Percentiles rank a stretch among this genome's conserved stretches.
phyloP scores from a whole-genome alignment of 768 basidiomycete species.

The Suillus bovinus region DNA sequence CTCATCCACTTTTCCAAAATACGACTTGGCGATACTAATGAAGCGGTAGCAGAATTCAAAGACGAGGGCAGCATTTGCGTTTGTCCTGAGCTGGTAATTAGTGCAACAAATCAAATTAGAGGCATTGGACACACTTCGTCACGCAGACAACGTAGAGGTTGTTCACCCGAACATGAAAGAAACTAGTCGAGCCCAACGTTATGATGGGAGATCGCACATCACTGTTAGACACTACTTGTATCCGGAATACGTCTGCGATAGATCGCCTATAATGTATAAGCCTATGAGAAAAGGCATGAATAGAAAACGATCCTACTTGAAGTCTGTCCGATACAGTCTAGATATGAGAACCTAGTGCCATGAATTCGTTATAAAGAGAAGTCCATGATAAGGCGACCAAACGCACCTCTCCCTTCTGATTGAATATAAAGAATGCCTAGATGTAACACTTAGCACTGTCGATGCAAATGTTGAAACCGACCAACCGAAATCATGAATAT shows the following conservation, averaged over 20 bases:
- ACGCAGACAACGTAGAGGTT: conserved; percentile 96
- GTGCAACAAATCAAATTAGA: neutral
- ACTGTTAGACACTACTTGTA: conserved; percentile 97
- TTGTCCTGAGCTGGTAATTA: conserved; percentile 58
- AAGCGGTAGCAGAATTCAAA: conserved; percentile 99
- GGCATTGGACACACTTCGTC: conserved; percentile 70
- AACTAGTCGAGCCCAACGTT: conserved; percentile 96
- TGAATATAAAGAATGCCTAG: conserved; percentile 98
- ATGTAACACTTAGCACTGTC: neutral
- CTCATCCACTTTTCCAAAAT: conserved; percentile 98
- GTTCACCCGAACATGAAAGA: conserved; percentile 96
- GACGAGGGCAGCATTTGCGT: conserved; percentile 95
- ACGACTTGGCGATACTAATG: conserved; percentile 90
- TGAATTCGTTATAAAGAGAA: conserved; percentile 9
- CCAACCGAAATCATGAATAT: conserved; percentile 49
- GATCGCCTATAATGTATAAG: conserved; percentile 63
- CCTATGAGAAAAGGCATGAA: conserved; percentile 11
- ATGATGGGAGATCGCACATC: conserved; percentile 97
- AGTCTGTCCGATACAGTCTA: conserved; percentile 91
- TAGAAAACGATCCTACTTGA: conserved; percentile 67
- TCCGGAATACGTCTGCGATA: conserved; percentile 96
- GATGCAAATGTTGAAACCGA: conserved; percentile 4
- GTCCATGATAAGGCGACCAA: neutral
- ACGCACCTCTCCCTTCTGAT: conserved; percentile 96
- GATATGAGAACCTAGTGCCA: conserved; percentile 84